Percentiles rank a stretch among this genome's conserved stretches.
Evolutionary conservation across 805 yeast genomes (phyloP).

Genomic region (Pichia insulana): DNA sequence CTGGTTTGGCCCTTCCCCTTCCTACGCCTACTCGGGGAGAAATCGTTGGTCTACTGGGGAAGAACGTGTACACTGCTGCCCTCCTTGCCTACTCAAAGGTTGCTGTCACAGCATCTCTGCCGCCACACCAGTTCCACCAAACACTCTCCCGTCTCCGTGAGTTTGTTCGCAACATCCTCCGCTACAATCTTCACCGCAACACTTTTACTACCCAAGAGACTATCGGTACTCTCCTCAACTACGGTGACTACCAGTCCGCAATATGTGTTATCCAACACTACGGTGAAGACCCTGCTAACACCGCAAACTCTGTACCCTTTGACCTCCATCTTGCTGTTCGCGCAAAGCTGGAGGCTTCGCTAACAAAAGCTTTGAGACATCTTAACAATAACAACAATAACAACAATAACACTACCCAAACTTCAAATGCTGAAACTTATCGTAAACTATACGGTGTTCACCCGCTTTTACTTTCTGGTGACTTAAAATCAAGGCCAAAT

Average conservation of each 20-base stretch:
- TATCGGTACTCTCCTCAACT: slow-evolving; percentile 18
- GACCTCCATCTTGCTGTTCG: slow-evolving; percentile 14
- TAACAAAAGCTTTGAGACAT: slow-evolving; percentile 19
- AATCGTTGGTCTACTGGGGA: too few relatives aligned
- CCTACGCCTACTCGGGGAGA: too few relatives aligned
- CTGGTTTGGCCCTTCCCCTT: too few relatives aligned
- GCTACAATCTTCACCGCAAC: background rate
- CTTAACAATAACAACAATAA: slow-evolving; percentile 3
- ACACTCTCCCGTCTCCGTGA: too few relatives aligned
- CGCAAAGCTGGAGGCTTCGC: slow-evolving; percentile 14
- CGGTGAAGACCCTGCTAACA: slow-evolving; percentile 14
- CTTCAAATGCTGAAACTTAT: slow-evolving; percentile 1
- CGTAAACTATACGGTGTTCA: slow-evolving; percentile 16
- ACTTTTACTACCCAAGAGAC: slow-evolving; percentile 8
- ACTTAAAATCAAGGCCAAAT: slow-evolving; percentile 2
- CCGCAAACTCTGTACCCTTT: slow-evolving; percentile 8
- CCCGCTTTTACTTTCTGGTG: slow-evolving; percentile 8
- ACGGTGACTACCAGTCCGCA: slow-evolving; percentile 19
- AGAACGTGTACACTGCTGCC: too few relatives aligned
- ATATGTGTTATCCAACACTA: slow-evolving; percentile 20
- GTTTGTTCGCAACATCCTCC: too few relatives aligned
- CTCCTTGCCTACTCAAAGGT: too few relatives aligned
- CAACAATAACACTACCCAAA: too few relatives aligned
- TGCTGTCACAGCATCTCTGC: too few relatives aligned
- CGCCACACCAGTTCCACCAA: too few relatives aligned